Conservation (phyloP, 192 early-diverging fungal species). For the Podila verticillata region DNA sequence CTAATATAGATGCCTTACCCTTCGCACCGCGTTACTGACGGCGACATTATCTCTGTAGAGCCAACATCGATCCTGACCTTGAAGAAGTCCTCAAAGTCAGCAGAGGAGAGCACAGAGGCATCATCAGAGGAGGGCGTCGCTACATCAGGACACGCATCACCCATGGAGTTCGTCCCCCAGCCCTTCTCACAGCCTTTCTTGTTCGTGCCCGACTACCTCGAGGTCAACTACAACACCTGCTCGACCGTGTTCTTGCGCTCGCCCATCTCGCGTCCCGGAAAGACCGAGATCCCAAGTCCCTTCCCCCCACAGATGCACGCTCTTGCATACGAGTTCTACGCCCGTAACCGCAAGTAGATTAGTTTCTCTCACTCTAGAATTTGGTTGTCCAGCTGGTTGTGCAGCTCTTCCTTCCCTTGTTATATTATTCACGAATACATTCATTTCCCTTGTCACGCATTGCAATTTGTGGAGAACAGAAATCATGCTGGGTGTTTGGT, state of each 20-base stretch:
- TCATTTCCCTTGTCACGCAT: too few species aligned
- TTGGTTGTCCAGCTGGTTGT: not conserved
- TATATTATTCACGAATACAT: too few species aligned
- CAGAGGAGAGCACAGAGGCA: slow-evolving; percentile 3
- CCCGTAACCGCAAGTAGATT: slow-evolving; percentile 58
- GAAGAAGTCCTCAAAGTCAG: slow-evolving; percentile 42
- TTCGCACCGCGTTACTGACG: slow-evolving; percentile 81
- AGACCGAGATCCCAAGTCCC: slow-evolving; percentile 94
- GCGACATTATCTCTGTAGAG: slow-evolving; percentile 88
- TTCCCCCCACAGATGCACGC: slow-evolving; percentile 91
- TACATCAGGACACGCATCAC: slow-evolving; percentile 4
- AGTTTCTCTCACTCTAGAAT: not conserved
- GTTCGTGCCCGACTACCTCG: slow-evolving; percentile 96
- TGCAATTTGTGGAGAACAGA: too few species aligned
- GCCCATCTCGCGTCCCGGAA: slow-evolving; percentile 85
- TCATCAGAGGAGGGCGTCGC: slow-evolving; percentile 46
- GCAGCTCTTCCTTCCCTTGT: not conserved
- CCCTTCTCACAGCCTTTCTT: slow-evolving; percentile 92
- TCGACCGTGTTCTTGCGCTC: slow-evolving; percentile 87
- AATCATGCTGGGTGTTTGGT: too few species aligned
- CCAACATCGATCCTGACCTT: slow-evolving; percentile 76
- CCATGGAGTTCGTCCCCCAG: slow-evolving; percentile 68
- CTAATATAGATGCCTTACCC: slow-evolving; percentile 71
- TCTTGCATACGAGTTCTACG: slow-evolving; percentile 94
- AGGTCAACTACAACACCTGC: slow-evolving; percentile 96